These are phyloP conservation scores for Lodderomyces parapsilosis DNA, from an alignment of 1,139 yeast genomes.

Conservation along the genomic window DNA sequence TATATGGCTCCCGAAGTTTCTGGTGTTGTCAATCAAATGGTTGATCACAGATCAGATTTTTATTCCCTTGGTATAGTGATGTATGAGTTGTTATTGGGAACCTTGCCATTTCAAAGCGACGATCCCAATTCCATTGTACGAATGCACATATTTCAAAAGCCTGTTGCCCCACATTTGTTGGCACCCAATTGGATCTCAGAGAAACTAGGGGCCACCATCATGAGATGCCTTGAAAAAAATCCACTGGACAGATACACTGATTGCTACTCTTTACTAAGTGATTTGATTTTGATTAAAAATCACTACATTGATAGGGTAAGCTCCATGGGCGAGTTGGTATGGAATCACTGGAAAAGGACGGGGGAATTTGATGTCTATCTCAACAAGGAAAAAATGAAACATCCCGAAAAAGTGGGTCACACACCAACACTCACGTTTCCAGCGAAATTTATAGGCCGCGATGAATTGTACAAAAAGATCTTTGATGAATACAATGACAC, in stretches of 20 bases:
- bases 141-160: conserved; percentile 44
- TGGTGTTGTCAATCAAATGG: conserved; percentile 38
- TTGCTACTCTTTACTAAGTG: conserved; percentile 37
- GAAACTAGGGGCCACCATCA: conserved; percentile 37
- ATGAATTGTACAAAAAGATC: conserved; percentile 25
- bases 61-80: conserved; percentile 52
- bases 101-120: conserved; percentile 43
- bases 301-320: conserved; percentile 19
- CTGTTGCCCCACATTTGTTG: conserved; percentile 37
- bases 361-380: conserved; percentile 11
- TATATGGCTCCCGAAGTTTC: conserved; percentile 55
- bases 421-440: conserved; percentile 27
- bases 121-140: conserved; percentile 41
- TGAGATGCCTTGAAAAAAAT: conserved; percentile 45
- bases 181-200: conserved; percentile 37
- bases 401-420: conserved; percentile 14
- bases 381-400: conserved; percentile 7
- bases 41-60: conserved; percentile 51
- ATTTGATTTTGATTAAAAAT: conserved; percentile 26
- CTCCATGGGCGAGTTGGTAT: conserved; percentile 11
- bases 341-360: conserved; percentile 11
- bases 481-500: conserved; percentile 22
- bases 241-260: conserved; percentile 43
- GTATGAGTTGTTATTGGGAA: conserved; percentile 48
- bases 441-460: conserved; percentile 37